Percentiles rank a stretch among this genome's conserved stretches.
These are phyloP conservation scores for Chlorella variabilis DNA, from an alignment of 163 green algal species.

Conservation along the genomic window DNA sequence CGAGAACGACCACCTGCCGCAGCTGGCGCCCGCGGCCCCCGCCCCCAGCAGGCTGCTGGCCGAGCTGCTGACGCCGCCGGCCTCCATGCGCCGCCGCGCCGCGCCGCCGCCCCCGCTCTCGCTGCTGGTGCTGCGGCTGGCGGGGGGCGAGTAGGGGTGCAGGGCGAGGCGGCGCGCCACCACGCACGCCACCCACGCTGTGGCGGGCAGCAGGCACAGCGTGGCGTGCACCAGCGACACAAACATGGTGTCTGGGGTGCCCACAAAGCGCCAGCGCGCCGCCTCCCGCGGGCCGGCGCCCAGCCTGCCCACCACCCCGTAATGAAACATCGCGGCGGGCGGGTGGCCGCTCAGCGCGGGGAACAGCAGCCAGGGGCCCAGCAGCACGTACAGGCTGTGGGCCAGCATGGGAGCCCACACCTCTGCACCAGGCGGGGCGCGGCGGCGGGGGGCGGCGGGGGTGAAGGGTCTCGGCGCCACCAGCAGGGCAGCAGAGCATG, in stretches of 20 bases:
- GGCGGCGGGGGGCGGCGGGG: not conserved
- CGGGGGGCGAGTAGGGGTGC: not conserved
- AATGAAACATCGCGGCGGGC: constrained; percentile 38
- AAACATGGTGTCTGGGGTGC: constrained; percentile 38
- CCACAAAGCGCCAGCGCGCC: constrained; percentile 1
- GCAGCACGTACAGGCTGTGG: constrained; percentile 46
- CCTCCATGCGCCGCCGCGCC: not conserved
- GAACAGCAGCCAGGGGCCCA: constrained; percentile 42
- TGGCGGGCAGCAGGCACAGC: constrained; percentile 43
- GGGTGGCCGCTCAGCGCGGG: constrained; percentile 13
- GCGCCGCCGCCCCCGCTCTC: not conserved
- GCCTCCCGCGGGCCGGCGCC: not conserved
- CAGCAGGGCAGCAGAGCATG: no score
- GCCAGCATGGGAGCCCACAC: constrained; percentile 16
- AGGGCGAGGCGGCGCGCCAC: constrained; percentile 27
- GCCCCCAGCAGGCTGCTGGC: constrained; percentile 6
- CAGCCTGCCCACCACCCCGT: constrained; percentile 22
- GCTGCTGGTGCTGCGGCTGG: constrained; percentile 17
- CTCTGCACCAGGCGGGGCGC: not conserved
- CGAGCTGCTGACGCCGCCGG: not conserved
- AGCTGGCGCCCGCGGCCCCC: not conserved
- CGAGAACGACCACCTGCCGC: constrained; percentile 28
- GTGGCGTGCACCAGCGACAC: constrained; percentile 29
- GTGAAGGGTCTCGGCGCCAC: not conserved
- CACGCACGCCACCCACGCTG: constrained; percentile 55